Evolutionary conservation across 108 stramenopile genomes (phyloP), one percentile per base, ranked within the genome.

Genomic region (Nannochloropsis gaditana): DNA sequence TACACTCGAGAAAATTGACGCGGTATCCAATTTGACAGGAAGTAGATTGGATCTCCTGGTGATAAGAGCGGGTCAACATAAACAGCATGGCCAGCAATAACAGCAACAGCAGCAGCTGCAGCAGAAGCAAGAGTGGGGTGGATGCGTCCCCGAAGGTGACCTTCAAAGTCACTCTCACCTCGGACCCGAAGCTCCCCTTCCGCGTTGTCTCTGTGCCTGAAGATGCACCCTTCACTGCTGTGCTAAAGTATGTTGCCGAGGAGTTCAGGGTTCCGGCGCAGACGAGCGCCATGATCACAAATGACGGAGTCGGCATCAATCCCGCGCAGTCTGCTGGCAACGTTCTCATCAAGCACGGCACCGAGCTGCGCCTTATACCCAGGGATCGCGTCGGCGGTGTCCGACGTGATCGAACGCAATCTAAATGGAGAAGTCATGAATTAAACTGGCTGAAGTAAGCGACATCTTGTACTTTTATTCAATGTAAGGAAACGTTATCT

Each of bases 171-270:
- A 85, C 85, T 10, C 81, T 85, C 2, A 80, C 85, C 5, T 85
- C 85, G 43, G 85, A 85, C 21, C 44, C 44, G 42, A 85, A 85
- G 85, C 81, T 85, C 43, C 85, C 85, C 19, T 85, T 82, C 42
- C 11, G 80, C 10, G 80, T 85, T 31, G 81, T 85, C 80, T 45
- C 11, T 17, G 85, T 85, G 21, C 85, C 85, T 11, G 85, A 85
- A 82, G 85, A 85, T 42, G 85, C 85, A 15, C 85, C 85, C 15
- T 85, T 85, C 21, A 85, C 81, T 17, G 85, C 85, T 43, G 85
- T 85, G 11, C 43, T 85, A 10, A 44, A 85, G 43, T 85, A 81
- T 21, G 85, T 80, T 5, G 85, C 85, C 21, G 85, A 85, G 80
- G 85, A 85, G 85, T 85, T 85, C 17, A 8, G 42, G 80, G 85